A percentile compares a stretch with the other conserved stretches of the same genome.
Conservation (phyloP, 2,329 filamentous ascomycete species). For the Aspergillus novofumigatus region DNA sequence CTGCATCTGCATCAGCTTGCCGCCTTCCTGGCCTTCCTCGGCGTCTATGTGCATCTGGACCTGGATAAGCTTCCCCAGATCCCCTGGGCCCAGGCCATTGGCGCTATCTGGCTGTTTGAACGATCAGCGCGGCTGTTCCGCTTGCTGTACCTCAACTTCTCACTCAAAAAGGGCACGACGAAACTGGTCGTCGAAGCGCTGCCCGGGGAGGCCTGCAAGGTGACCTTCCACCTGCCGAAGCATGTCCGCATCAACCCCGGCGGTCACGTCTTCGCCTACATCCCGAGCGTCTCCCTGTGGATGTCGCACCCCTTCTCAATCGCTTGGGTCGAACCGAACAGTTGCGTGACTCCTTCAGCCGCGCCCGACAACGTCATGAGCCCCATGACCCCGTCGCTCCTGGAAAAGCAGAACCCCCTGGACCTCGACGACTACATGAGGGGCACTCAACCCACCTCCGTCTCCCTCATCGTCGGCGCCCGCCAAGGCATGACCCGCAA, state of each 20-base stretch:
- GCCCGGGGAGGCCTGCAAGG: constrained; percentile 56
- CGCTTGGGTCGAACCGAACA: constrained; percentile 41
- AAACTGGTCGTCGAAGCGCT: constrained; percentile 56
- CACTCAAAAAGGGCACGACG: constrained; percentile 45
- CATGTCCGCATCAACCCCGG: constrained; percentile 52
- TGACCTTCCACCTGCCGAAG: constrained; percentile 57
- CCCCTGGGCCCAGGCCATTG: constrained; percentile 35
- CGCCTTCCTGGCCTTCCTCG: constrained; percentile 41
- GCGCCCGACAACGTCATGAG: constrained; percentile 14
- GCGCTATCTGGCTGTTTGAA: constrained; percentile 39
- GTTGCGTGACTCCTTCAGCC: constrained; percentile 19
- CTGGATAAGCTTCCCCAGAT: constrained; percentile 40
- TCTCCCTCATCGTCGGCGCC: constrained; percentile 57
- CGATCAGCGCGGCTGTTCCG: constrained; percentile 46
- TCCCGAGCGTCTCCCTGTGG: constrained; percentile 48
- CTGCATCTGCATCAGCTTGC: constrained; percentile 45
- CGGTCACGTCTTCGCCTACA: constrained; percentile 58
- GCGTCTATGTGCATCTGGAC: constrained; percentile 42
- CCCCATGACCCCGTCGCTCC: constrained; percentile 19
- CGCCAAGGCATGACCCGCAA: constrained; percentile 61
- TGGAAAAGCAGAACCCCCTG: constrained; percentile 31
- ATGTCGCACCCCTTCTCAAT: constrained; percentile 49
- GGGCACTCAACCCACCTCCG: constrained; percentile 29
- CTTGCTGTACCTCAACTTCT: constrained; percentile 53
- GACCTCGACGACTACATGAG: constrained; percentile 22